phyloP scores from a whole-genome alignment of 2,329 filamentous ascomycete species.

The Triangularia setosa region DNA sequence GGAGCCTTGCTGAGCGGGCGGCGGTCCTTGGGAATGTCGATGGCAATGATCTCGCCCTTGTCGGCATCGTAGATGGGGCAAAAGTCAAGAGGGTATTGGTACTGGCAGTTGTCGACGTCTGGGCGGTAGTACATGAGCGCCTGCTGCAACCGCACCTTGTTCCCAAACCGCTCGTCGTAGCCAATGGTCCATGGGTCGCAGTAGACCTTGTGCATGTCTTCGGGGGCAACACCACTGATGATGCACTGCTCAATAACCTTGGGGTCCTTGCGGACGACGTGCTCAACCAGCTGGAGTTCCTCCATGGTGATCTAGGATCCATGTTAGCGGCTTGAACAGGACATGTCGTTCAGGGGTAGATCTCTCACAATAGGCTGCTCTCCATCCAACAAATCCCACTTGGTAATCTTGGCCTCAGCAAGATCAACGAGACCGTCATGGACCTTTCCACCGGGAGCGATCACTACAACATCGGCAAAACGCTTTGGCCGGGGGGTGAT shows the following conservation, averaged over 20 bases:
- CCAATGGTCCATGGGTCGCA: conserved; percentile 97
- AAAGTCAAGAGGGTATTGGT: conserved; percentile 88
- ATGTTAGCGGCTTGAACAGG: conserved; percentile 14
- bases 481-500: conserved; percentile 60
- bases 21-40: conserved; percentile 76
- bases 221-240: conserved; percentile 71
- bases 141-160: conserved; percentile 74
- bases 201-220: conserved; percentile 94
- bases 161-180: conserved; percentile 87
- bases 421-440: conserved; percentile 81
- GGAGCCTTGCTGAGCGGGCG: conserved; percentile 68
- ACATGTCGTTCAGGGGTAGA: background rate
- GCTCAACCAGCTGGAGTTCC: conserved; percentile 77
- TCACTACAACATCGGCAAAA: conserved; percentile 78
- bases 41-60: conserved; percentile 73
- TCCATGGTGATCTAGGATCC: conserved; percentile 74
- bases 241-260: conserved; percentile 88
- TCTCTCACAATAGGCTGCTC: conserved; percentile 73
- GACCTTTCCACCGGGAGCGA: conserved; percentile 72
- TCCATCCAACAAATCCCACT: conserved; percentile 72
- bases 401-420: conserved; percentile 58
- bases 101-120: conserved; percentile 80
- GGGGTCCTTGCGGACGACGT: conserved; percentile 69
- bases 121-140: conserved; percentile 95
- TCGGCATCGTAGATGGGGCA: conserved; percentile 86